Evolutionary conservation across 257 asterid species (phyloP), one percentile per base, ranked within the genome.

Genomic region (Verbena officinalis): DNA sequence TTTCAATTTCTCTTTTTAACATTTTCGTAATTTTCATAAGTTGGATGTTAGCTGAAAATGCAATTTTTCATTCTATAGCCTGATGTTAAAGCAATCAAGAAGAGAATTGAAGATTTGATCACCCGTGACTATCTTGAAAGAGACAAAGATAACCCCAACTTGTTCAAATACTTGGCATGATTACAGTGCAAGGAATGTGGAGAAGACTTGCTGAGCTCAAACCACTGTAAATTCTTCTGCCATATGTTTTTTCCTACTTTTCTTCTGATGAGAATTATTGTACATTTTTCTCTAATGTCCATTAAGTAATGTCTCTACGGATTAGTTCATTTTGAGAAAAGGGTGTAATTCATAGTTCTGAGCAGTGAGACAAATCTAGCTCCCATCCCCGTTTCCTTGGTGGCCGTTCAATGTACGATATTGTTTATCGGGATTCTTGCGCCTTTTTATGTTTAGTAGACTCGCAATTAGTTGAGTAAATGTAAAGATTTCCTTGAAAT

Each of bases 101-200:
- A 94, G 84, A 86, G 99, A 75, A 90, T 94, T 5, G 99, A 94
- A 81, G 99, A 94, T 72, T 64, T 94, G 80, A 94, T 94, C 62
- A 90, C 96, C 48, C 83, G 99, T 46, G 99, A 94, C 55, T 94
- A 94, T 76, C 76, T 94, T 39, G 97, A 94, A 60, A 80, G 99
- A 61, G 99, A 94, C 90, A 90, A 83, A 73, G 99, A 90, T 4
- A 90, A 94, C 68, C 88, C 97, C 19, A 94, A 94, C 81, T 17
- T 80, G 82, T 90, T 94, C 87, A 94, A 84, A 73, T 94, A 94
- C 89, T 83, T 94, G 95, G 99, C 99, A 7, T 94, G 77, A 93
- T 12, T 10, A 33, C 20, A 12, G 17, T 62, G 52, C 23, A 1
- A 22, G 24, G 50, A 36, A 55, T 10, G 52, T 34, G 72, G 55